phyloP scores from a whole-genome alignment of 305 asterid species.

The Solanum hybrid region DNA sequence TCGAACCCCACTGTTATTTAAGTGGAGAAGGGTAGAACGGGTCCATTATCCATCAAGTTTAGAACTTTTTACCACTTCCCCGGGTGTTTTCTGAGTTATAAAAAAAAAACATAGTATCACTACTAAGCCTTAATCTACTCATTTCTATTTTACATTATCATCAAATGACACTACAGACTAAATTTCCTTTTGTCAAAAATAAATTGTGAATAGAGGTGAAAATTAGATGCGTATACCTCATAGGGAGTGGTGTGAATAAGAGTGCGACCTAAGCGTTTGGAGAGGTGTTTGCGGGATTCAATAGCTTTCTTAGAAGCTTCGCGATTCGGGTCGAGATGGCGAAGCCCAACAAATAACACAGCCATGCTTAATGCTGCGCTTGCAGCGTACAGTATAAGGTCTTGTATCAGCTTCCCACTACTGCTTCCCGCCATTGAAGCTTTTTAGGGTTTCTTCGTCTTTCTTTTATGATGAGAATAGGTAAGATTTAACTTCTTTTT shows the following conservation, averaged over 20 bases:
- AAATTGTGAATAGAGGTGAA: not conserved
- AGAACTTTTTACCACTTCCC: not conserved
- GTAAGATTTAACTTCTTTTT: not conserved
- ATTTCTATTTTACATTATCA: not conserved
- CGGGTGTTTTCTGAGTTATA: not conserved
- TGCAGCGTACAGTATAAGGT: constrained; percentile 10
- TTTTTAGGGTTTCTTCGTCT: not conserved
- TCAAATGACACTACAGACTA: not conserved
- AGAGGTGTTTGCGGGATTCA: constrained; percentile 8
- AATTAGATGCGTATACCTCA: constrained; percentile 1
- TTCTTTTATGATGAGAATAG: not conserved
- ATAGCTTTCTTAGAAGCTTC: constrained; percentile 15
- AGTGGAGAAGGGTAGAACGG: not conserved
- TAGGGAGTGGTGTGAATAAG: constrained; percentile 11
- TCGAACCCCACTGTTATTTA: not conserved
- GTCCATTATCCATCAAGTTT: not conserved
- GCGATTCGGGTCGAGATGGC: constrained; percentile 16
- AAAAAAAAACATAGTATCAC: not conserved
- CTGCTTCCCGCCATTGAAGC: not conserved
- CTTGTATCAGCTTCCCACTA: constrained; percentile 3
- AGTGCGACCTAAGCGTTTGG: constrained; percentile 15
- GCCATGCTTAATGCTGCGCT: constrained; percentile 12
- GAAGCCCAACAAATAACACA: constrained; percentile 4
- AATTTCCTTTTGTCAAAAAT: not conserved
- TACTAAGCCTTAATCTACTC: not conserved